Evolutionary conservation across 1,139 yeast species (phyloP), one percentile per base, ranked within the genome.

Genomic region (Magnusiomyces tetraspermus): DNA sequence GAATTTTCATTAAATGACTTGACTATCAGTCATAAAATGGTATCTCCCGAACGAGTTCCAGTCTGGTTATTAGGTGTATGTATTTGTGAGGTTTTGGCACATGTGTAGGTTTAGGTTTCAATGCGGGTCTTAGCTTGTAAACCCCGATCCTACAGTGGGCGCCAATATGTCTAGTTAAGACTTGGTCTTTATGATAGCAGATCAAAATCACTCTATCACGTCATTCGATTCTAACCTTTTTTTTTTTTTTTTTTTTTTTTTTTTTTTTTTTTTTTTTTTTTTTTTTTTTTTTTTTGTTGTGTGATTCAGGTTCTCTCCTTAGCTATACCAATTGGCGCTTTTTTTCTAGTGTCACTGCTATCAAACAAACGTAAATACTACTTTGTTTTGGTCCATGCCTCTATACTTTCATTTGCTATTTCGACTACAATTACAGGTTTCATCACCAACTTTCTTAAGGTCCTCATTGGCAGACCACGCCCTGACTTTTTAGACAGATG

Each of bases 401-500:
- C 79, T 2, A 51, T 76, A 1, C 63, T 78, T 43, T 80, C 80
- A 1, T 67, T 78, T 43, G 63, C 67, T 24, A 61, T 76, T 17
- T 66, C 79, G 1, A 63, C 75, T 49, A 59, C 70, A 3, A 56
- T 75, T 44, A 74, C 74, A 33, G 74, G 75, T 6, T 72, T 76
- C 6, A 57, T 78, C 45, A 78, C 84, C 26, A 81, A 80, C 59
- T 67, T 79, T 31, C 65, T 84, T 52, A 86, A 86, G 67, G 77
- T 79, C 57, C 78, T 86, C 82, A 79, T 86, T 41, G 92, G 89
- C n/a, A 73, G 87, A 59, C 86, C 85, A 42, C 71, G 95, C 40
- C 95, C 95, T 0, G 95, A 86, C 65, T 85, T 86, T 61, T 67
- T 86, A 31, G 80, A 78, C 4, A 68, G 95, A 51, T 86, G 95